phyloP scores from a whole-genome alignment of 169 alveolate genomes.

The Plasmodium fragile region DNA sequence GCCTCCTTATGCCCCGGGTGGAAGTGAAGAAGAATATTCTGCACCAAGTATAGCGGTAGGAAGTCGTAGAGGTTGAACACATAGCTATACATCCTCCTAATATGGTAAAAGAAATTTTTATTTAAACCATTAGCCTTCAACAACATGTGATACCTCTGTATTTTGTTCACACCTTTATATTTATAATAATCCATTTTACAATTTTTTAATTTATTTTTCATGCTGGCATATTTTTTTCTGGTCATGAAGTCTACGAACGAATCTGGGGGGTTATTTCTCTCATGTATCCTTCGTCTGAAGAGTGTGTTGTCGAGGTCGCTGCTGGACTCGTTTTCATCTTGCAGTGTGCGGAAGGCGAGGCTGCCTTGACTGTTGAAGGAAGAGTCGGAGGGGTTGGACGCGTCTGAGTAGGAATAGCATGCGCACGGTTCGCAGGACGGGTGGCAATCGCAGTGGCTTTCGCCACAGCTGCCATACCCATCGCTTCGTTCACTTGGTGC shows the following conservation, averaged over 20 bases:
- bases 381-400: background rate
- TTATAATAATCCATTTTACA: slow-evolving; percentile 2
- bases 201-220: background rate
- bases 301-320: slow-evolving; percentile 19
- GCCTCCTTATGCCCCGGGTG: slow-evolving; percentile 8
- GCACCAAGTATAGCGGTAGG: slow-evolving; percentile 33
- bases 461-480: background rate
- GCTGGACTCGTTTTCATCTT: slow-evolving; percentile 12
- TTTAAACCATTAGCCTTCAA: slow-evolving; percentile 10
- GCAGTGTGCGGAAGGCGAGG: background rate
- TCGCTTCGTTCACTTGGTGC: background rate
- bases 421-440: background rate
- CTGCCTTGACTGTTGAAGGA: slow-evolving; percentile 13
- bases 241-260: slow-evolving; percentile 1
- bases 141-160: slow-evolving; percentile 31
- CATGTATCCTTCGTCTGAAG: slow-evolving; percentile 3
- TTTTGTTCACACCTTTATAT: slow-evolving; percentile 31
- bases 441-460: background rate
- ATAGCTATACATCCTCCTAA: slow-evolving; percentile 45
- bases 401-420: background rate
- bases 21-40: slow-evolving; percentile 26
- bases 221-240: background rate
- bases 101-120: slow-evolving; percentile 1
- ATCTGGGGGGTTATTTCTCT: background rate
- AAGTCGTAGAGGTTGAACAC: slow-evolving; percentile 53